Evolutionary conservation across 768 basidiomycete genomes (phyloP).

Genomic region (Lactarius evosmus): DNA sequence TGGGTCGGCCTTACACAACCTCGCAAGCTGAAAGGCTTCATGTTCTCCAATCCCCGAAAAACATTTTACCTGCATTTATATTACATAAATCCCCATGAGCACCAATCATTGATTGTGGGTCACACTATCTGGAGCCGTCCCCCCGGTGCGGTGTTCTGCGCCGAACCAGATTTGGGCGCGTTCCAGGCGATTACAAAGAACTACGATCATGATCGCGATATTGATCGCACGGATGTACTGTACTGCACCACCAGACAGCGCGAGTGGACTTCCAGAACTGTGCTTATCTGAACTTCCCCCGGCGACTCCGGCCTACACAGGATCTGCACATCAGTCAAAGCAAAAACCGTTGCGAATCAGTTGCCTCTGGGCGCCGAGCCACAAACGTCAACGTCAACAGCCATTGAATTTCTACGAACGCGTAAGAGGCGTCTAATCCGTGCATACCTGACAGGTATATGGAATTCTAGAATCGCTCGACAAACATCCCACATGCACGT

Average conservation of each 20-base stretch:
- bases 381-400: not conserved
- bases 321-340: not conserved
- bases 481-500: not conserved
- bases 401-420: not conserved
- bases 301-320: not conserved
- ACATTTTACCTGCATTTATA: too few relatives aligned
- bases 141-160: not conserved
- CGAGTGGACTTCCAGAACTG: not conserved
- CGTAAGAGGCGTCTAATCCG: not conserved
- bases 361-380: not conserved
- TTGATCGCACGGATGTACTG: not conserved
- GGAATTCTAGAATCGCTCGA: not conserved
- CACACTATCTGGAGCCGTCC: not conserved
- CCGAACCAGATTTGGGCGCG: not conserved
- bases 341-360: not conserved
- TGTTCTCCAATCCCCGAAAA: too few relatives aligned
- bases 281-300: not conserved
- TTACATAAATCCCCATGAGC: too few relatives aligned
- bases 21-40: not conserved
- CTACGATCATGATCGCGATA: not conserved
- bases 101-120: too few relatives aligned
- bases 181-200: not conserved
- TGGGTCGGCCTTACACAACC: not conserved
- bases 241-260: not conserved
- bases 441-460: not conserved